Evolutionary conservation across 371 early-diverging fungal species (phyloP).

Genomic region (Mucor saturninus): DNA sequence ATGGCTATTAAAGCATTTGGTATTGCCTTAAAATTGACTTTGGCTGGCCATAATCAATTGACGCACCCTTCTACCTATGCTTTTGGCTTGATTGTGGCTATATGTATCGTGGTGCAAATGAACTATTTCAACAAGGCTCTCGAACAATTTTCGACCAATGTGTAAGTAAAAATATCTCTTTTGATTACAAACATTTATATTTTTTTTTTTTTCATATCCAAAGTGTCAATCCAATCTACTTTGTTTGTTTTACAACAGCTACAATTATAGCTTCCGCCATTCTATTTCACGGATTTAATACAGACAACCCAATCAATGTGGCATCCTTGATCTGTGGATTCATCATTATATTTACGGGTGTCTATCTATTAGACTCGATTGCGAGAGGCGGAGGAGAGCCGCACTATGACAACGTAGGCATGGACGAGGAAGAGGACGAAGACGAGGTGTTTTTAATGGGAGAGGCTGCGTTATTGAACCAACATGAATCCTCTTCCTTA

Average conservation of each 20-base stretch:
- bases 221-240: slow-evolving; percentile 88
- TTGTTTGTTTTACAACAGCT: slow-evolving; percentile 92
- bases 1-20: slow-evolving; percentile 92
- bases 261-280: slow-evolving; percentile 88
- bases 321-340: slow-evolving; percentile 88
- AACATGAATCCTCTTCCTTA: slow-evolving; percentile 54
- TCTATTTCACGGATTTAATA: slow-evolving; percentile 86
- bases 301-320: slow-evolving; percentile 74
- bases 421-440: slow-evolving; percentile 27
- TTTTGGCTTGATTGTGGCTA: slow-evolving; percentile 79
- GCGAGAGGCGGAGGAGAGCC: slow-evolving; percentile 18
- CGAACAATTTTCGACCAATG: slow-evolving; percentile 86
- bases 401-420: background rate
- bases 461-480: slow-evolving; percentile 56
- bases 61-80: slow-evolving; percentile 84
- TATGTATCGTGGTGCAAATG: slow-evolving; percentile 90
- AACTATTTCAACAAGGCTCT: slow-evolving; percentile 97
- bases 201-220: background rate
- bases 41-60: slow-evolving; percentile 91
- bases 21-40: slow-evolving; percentile 88
- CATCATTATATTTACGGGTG: slow-evolving; percentile 89
- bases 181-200: too few species aligned
- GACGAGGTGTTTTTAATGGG: slow-evolving; percentile 45
- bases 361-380: slow-evolving; percentile 69
- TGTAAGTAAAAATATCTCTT: slow-evolving; percentile 45